A percentile compares a stretch with the other conserved stretches of the same genome.
Evolutionary conservation across 2,329 filamentous ascomycete genomes (phyloP).

Genomic region (Stachybotrys echinatus): DNA sequence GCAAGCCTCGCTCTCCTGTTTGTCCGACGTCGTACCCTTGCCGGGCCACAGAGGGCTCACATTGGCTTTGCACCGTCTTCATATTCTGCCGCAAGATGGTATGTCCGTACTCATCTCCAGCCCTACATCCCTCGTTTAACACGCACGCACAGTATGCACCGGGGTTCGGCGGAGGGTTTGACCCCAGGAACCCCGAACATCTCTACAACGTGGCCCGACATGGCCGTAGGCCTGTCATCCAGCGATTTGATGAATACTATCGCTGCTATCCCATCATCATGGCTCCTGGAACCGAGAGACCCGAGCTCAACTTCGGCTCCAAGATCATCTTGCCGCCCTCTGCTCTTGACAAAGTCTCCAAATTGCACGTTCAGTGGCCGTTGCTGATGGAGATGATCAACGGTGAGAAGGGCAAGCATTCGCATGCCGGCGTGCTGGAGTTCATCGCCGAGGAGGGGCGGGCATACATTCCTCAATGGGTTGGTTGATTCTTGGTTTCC

Average conservation of each 20-base stretch:
- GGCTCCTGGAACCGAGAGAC: slow-evolving; percentile 84
- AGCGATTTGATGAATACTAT: slow-evolving; percentile 97
- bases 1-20: too few species aligned
- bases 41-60: neutral
- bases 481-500: slow-evolving; percentile 31
- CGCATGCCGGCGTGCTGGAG: slow-evolving; percentile 92
- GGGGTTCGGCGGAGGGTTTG: slow-evolving; percentile 36
- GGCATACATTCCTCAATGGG: slow-evolving; percentile 94
- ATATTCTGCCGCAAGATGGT: slow-evolving; percentile 12
- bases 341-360: slow-evolving; percentile 91
- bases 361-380: slow-evolving; percentile 93
- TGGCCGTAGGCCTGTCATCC: slow-evolving; percentile 46
- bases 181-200: slow-evolving; percentile 41
- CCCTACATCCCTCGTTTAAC: slow-evolving; percentile 1
- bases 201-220: slow-evolving; percentile 43
- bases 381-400: slow-evolving; percentile 96
- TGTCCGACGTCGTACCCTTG: neutral
- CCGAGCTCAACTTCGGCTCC: slow-evolving; percentile 89
- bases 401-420: slow-evolving; percentile 70
- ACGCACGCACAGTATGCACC: slow-evolving; percentile 18
- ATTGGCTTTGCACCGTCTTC: too few species aligned
- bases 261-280: slow-evolving; percentile 94
- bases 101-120: neutral
- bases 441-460: slow-evolving; percentile 97
- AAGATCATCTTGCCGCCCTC: slow-evolving; percentile 98